phyloP scores from a whole-genome alignment of 1,139 yeast genomes.

The Pichia sp. region DNA sequence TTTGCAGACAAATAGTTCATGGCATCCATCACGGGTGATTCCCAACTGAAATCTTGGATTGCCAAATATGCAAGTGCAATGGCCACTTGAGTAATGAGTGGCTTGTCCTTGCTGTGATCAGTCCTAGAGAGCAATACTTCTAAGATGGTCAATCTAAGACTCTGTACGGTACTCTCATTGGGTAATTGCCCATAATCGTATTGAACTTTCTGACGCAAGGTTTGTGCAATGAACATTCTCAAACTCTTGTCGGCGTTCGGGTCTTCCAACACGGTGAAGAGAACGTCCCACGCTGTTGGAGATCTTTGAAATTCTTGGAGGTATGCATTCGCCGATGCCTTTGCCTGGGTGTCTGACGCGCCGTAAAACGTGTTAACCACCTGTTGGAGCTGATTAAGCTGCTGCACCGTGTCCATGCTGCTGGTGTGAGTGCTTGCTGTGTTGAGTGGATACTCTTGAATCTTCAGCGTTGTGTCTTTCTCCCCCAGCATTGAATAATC shows the following conservation, averaged over 20 bases:
- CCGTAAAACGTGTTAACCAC: constrained; percentile 64
- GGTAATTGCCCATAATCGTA: constrained; percentile 81
- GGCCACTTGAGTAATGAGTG: constrained; percentile 73
- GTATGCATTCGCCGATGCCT: constrained; percentile 55
- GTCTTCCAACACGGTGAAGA: constrained; percentile 24
- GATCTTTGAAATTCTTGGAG: constrained; percentile 82
- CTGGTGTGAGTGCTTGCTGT: no score
- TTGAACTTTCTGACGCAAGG: constrained; percentile 74
- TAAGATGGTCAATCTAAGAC: constrained; percentile 57
- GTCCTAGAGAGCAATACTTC: constrained; percentile 36
- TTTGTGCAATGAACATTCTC: constrained; percentile 83
- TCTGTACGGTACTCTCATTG: constrained; percentile 35
- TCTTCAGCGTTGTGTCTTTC: no score
- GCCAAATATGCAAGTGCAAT: constrained; percentile 78
- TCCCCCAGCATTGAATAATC: no score
- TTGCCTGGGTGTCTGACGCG: constrained; percentile 34
- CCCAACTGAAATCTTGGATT: constrained; percentile 71
- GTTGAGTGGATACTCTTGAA: no score
- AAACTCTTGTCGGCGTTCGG: constrained; percentile 35
- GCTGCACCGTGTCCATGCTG: constrained; percentile 6
- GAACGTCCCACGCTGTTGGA: constrained; percentile 57
- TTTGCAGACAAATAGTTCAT: constrained; percentile 40
- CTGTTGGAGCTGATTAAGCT: no score
- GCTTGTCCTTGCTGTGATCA: constrained; percentile 29
- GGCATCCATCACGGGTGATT: constrained; percentile 62